phyloP scores from a whole-genome alignment of 2,329 filamentous ascomycete species.

The Teratosphaeriaceae sp. region DNA sequence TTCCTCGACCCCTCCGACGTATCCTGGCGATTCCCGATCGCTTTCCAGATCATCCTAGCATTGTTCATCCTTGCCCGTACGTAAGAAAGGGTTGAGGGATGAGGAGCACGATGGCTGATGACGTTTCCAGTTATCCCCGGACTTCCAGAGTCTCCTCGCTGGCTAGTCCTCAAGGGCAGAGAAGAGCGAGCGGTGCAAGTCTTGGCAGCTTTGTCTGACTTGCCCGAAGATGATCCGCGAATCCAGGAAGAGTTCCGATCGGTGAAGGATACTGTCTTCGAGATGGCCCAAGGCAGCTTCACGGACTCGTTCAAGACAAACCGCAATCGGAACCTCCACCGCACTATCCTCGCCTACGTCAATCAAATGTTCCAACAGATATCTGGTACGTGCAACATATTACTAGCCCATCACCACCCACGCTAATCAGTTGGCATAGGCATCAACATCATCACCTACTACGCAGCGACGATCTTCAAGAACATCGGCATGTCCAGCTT shows the following conservation, averaged over 20 bases:
- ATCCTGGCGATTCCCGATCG: constrained; percentile 49
- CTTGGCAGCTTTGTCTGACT: neutral
- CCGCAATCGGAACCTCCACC: constrained; percentile 29
- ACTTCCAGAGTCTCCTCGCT: neutral
- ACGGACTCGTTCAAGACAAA: constrained; percentile 24
- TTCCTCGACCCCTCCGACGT: constrained; percentile 37
- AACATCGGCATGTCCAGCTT: constrained; percentile 45
- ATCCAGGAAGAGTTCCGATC: neutral
- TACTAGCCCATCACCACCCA: too few species aligned
- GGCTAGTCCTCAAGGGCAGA: neutral
- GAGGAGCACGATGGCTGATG: too few species aligned
- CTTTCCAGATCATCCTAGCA: constrained; percentile 51
- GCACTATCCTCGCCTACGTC: constrained; percentile 25
- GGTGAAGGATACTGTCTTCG: constrained; percentile 35
- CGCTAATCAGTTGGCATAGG: constrained; percentile 5
- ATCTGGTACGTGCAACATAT: neutral
- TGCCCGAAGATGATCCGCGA: neutral
- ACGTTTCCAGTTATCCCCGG: neutral
- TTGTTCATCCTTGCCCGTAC: constrained; percentile 39
- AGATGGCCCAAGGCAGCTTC: constrained; percentile 32
- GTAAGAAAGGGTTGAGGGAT: too few species aligned
- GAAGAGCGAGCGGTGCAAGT: neutral
- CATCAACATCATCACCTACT: constrained; percentile 25
- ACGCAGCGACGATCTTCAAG: constrained; percentile 45
- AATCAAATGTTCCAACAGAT: neutral